phyloP scores from a whole-genome alignment of 306 rosid genomes.

The Fragaria iinumae region DNA sequence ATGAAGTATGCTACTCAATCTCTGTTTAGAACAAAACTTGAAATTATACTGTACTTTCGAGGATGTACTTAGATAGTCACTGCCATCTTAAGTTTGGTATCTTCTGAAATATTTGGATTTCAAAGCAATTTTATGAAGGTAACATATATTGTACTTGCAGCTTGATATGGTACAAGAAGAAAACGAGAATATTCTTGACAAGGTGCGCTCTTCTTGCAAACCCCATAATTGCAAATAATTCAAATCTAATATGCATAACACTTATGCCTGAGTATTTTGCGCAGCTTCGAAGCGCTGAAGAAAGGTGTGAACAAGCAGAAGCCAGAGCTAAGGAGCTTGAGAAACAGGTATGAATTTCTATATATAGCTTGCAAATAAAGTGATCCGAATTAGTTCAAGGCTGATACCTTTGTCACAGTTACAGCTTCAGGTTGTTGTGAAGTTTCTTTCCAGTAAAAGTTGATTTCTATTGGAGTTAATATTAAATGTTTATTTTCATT shows the following conservation, averaged over 20 bases:
- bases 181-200: constrained; percentile 54
- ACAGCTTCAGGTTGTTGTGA: background rate
- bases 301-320: constrained; percentile 78
- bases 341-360: constrained; percentile 62
- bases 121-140: constrained; percentile 29
- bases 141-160: constrained; percentile 52
- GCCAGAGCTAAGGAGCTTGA: constrained; percentile 89
- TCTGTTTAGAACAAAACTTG: constrained; percentile 12
- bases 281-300: constrained; percentile 84
- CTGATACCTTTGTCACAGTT: background rate
- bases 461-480: background rate
- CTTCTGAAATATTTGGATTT: constrained; percentile 8
- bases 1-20: constrained; percentile 63
- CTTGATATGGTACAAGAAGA: constrained; percentile 97
- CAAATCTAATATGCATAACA: constrained; percentile 10
- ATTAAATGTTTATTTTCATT: background rate
- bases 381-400: background rate
- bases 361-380: background rate
- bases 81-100: constrained; percentile 23
- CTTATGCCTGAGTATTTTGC: constrained; percentile 30
- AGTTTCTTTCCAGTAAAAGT: background rate
- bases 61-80: constrained; percentile 19
- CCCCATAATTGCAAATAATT: background rate
- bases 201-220: constrained; percentile 44
- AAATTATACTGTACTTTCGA: constrained; percentile 10